Conservation (phyloP, 2,329 filamentous ascomycete species). For the Colletotrichum eleusines region DNA sequence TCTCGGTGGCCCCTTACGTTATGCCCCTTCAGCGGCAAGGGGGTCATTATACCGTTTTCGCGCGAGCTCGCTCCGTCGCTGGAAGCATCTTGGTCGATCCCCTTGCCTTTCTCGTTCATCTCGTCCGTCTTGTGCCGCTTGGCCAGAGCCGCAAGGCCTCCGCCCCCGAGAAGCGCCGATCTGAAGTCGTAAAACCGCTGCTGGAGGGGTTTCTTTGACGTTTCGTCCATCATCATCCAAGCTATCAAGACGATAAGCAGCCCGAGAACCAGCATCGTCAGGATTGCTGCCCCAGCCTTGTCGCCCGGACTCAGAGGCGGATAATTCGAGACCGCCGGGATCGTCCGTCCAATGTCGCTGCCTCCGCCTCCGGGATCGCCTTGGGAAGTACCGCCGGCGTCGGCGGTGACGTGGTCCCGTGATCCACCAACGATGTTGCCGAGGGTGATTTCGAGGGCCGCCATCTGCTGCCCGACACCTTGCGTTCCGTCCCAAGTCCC, state of each 20-base stretch:
- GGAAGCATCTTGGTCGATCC: slow-evolving; percentile 22
- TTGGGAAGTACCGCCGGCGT: slow-evolving; percentile 69
- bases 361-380: slow-evolving; percentile 62
- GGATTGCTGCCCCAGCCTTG: slow-evolving; percentile 74
- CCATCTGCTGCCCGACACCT: slow-evolving; percentile 79
- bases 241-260: slow-evolving; percentile 65
- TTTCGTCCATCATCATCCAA: slow-evolving; percentile 65
- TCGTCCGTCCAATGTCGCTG: slow-evolving; percentile 57
- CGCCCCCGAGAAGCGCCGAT: slow-evolving; percentile 26
- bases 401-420: slow-evolving; percentile 56
- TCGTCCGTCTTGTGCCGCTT: slow-evolving; percentile 18
- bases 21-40: slow-evolving; percentile 3
- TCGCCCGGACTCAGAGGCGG: slow-evolving; percentile 61
- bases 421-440: slow-evolving; percentile 65
- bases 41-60: slow-evolving; percentile 13
- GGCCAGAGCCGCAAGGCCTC: slow-evolving; percentile 24
- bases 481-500: slow-evolving; percentile 68
- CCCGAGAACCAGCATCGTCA: slow-evolving; percentile 69
- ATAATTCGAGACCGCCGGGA: slow-evolving; percentile 52
- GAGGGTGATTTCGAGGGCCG: slow-evolving; percentile 73
- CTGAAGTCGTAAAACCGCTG: slow-evolving; percentile 50
- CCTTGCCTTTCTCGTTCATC: slow-evolving; percentile 40
- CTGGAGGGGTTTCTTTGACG: slow-evolving; percentile 49
- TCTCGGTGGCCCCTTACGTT: not conserved
- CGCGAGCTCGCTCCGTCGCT: slow-evolving; percentile 29